Base-by-base conservation (phyloP, 1,284 basidiomycete genomes). In the Irpex sp. region DNA sequence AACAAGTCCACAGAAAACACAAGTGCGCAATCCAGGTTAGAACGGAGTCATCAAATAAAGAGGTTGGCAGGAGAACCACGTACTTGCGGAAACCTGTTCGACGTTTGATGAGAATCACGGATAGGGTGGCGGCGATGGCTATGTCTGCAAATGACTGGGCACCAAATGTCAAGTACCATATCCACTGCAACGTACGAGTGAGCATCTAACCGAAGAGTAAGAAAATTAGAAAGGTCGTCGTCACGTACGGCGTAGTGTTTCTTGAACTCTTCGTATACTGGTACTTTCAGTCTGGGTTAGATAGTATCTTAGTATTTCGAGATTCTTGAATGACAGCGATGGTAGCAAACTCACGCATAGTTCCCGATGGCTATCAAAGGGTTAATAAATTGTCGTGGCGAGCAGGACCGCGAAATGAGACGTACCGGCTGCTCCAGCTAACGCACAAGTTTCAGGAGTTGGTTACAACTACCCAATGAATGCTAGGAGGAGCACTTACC, bases 91-190 rank as follows among this genome's bases (percentile, higher is more conserved):
- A 62, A n/a, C 60, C 54, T 15, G 60, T 57, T 8, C 60, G 36
- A 4, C 55, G 54, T 11, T 19, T 49, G 38, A 57, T 57, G 36
- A 62, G 60, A 9, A 57, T 34, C 4, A 17, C 19, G 17, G 54
- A 57, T 4, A 62, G 60, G 5, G 26, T 17, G 15, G 36, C 60
- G 1, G 60, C 54, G 54, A 62, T 62, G 5, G 60, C 55, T 21
- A 54, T 57, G 17, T 62, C 60, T 17, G 40, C 17, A 44, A 62
- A 56, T 5, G 54, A 54, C 15, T 62, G 60, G 2, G 48, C 13
- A 13, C 54, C 36, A 36, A 62, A 57, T 5, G 40, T 57, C 15
- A 44, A 31, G 17, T 62, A 62, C 60, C 60, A 62, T 9, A 62
- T 8, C 60, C 60, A 62, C 60, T 62, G 15, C 26, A 26, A 9